Evolutionary conservation across 129 eudicot genomes (phyloP).

Genomic region (Cynara cardunculus): DNA sequence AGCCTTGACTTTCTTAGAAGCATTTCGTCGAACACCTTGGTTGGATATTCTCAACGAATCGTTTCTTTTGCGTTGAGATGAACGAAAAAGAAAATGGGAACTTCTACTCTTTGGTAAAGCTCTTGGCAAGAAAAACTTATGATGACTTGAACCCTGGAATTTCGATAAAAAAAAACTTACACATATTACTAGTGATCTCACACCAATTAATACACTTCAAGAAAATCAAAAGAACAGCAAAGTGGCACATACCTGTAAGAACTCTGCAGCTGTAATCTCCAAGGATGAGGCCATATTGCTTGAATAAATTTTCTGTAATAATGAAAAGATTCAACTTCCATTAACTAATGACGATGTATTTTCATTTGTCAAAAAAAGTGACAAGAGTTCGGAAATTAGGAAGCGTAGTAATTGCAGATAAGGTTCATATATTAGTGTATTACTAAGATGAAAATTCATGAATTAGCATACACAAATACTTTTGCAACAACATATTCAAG

Average conservation of each 20-base stretch:
- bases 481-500: not conserved
- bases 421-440: not conserved
- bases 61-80: slow-evolving; percentile 12
- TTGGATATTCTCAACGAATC: slow-evolving; percentile 20
- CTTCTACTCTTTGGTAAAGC: slow-evolving; percentile 38
- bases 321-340: not conserved
- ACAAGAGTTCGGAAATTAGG: not conserved
- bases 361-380: not conserved
- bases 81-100: slow-evolving; percentile 30
- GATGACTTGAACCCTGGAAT: slow-evolving; percentile 49
- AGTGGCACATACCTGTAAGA: slow-evolving; percentile 43
- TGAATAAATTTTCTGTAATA: not conserved
- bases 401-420: not conserved
- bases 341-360: not conserved
- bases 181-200: not conserved
- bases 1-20: slow-evolving; percentile 42
- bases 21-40: slow-evolving; percentile 25
- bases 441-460: not conserved
- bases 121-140: slow-evolving; percentile 49
- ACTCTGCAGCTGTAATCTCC: slow-evolving; percentile 44
- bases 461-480: not conserved
- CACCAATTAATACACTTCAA: not conserved
- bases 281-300: slow-evolving; percentile 6
- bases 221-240: not conserved
- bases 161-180: not conserved